phyloP scores from a whole-genome alignment of 1,284 basidiomycete genomes.

The Moesziomyces sp. region DNA sequence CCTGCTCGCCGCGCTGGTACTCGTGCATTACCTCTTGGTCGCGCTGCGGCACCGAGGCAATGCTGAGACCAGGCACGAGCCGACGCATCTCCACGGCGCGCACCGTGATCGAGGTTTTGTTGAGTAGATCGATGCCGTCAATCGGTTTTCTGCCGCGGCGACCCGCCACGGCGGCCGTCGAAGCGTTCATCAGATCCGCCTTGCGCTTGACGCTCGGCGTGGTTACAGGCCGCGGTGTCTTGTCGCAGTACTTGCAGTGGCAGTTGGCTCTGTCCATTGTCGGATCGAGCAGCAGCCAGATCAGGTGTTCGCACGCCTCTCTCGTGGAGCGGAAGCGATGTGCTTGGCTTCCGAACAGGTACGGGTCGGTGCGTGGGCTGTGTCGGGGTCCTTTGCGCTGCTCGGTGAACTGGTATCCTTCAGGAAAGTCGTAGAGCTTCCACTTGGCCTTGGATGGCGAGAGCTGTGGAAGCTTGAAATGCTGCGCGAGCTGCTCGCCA shows the following conservation, averaged over 20 bases:
- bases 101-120: conserved; percentile 24
- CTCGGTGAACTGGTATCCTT: conserved; percentile 49
- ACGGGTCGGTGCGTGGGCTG: conserved; percentile 47
- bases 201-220: conserved; percentile 26
- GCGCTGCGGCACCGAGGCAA: conserved; percentile 38
- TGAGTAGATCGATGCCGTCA: neutral
- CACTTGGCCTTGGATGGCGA: conserved; percentile 38
- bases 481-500: conserved; percentile 33
- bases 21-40: conserved; percentile 41
- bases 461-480: conserved; percentile 29
- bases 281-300: conserved; percentile 49
- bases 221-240: conserved; percentile 10
- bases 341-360: conserved; percentile 44
- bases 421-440: conserved; percentile 51
- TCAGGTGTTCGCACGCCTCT: conserved; percentile 43
- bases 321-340: conserved; percentile 52
- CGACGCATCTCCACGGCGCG: conserved; percentile 36
- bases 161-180: conserved; percentile 16
- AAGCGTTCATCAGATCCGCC: conserved; percentile 18
- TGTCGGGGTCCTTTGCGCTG: conserved; percentile 50
- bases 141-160: conserved; percentile 14
- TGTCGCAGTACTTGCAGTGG: conserved; percentile 54
- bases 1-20: conserved; percentile 34
- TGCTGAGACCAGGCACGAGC: conserved; percentile 36
- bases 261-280: conserved; percentile 38